A percentile compares a stretch with the other conserved stretches of the same genome.
phyloP scores from a whole-genome alignment of 768 basidiomycete species.

The Suillus hirtellus region DNA sequence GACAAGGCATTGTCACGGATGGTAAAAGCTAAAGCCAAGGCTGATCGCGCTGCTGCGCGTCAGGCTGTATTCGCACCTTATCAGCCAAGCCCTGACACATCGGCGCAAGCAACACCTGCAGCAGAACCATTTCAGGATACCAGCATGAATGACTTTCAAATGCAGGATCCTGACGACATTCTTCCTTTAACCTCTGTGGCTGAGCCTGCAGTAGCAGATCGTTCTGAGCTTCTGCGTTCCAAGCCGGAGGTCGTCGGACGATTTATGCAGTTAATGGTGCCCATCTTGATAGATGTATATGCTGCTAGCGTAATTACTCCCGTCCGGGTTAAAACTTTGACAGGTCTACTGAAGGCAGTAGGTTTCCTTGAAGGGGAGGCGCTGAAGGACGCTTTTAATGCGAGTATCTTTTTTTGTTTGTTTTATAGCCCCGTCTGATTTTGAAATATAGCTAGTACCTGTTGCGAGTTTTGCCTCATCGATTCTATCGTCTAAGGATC shows the following conservation, averaged over 20 bases:
- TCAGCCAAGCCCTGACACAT: constrained; percentile 10
- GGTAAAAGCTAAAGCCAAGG: constrained; percentile 81
- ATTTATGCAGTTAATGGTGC: constrained; percentile 88
- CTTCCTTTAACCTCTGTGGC: constrained; percentile 34
- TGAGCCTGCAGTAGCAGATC: constrained; percentile 41
- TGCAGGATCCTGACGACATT: constrained; percentile 43
- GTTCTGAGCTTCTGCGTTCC: constrained; percentile 74
- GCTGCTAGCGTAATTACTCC: constrained; percentile 92
- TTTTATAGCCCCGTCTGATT: constrained; percentile 11
- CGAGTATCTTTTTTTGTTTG: constrained; percentile 39
- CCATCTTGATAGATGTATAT: constrained; percentile 97
- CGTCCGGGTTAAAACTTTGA: constrained; percentile 86
- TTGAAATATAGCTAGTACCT: constrained; percentile 72
- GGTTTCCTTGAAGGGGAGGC: constrained; percentile 82
- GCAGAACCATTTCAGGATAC: constrained; percentile 25
- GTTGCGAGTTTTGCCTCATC: constrained; percentile 95
- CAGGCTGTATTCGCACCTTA: constrained; percentile 38
- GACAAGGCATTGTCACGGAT: constrained; percentile 80
- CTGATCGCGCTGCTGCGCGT: constrained; percentile 72
- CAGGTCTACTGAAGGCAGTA: constrained; percentile 86
- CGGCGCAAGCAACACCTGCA: constrained; percentile 28
- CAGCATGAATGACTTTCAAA: constrained; percentile 38
- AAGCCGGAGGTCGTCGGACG: constrained; percentile 75
- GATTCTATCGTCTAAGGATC: constrained; percentile 90
- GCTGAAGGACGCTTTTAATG: constrained; percentile 74